Conservation (phyloP, 768 basidiomycete species). For the Dioszegia crocea region DNA sequence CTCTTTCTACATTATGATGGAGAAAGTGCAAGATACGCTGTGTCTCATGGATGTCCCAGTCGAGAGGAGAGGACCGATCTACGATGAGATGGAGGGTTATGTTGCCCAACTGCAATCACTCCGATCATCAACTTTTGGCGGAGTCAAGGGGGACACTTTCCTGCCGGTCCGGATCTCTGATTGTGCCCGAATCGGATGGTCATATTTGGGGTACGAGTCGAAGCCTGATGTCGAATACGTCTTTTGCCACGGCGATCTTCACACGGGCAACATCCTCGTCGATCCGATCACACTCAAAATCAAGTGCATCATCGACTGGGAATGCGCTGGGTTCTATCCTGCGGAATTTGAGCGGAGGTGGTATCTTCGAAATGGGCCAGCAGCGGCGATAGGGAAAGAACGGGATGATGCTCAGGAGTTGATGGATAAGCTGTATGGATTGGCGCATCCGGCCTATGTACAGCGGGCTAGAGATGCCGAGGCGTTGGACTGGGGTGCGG, state of each 20-base stretch:
- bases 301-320: slow-evolving; percentile 9
- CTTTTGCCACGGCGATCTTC: slow-evolving; percentile 4
- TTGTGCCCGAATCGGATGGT: neutral
- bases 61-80: neutral
- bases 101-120: neutral
- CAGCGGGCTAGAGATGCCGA: too few relatives aligned
- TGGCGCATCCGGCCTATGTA: too few relatives aligned
- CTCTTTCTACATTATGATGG: neutral
- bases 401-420: too few relatives aligned
- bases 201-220: neutral
- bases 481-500: too few relatives aligned
- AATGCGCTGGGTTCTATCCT: slow-evolving; percentile 3
- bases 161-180: neutral
- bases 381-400: too few relatives aligned
- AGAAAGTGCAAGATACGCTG: neutral
- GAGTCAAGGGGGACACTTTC: neutral
- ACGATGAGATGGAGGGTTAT: neutral
- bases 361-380: too few relatives aligned
- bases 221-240: neutral
- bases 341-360: too few relatives aligned
- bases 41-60: neutral
- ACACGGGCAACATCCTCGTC: slow-evolving; percentile 1
- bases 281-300: neutral
- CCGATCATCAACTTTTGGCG: neutral
- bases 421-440: too few relatives aligned